Percentiles rank a stretch among this genome's conserved stretches.
Conservation (phyloP, 1,139 yeast genomes). For the Fermentozyma sake region DNA sequence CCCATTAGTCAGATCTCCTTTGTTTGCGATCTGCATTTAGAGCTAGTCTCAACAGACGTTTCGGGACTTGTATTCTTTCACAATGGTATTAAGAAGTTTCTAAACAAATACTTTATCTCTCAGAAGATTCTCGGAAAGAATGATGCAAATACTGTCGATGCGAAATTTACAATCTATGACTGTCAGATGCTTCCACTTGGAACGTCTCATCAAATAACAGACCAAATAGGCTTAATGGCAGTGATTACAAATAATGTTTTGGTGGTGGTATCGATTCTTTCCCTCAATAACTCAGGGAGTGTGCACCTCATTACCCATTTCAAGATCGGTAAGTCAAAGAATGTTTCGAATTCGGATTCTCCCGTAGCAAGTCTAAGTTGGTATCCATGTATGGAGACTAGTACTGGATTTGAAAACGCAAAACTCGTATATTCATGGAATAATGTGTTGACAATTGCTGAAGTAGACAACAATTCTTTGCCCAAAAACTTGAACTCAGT, state of each 20-base stretch:
- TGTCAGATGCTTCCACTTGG: slow-evolving; percentile 54
- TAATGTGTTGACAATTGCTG: slow-evolving; percentile 52
- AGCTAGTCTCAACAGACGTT: slow-evolving; percentile 55
- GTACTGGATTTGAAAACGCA: slow-evolving; percentile 30
- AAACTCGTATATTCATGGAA: slow-evolving; percentile 67
- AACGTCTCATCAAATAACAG: slow-evolving; percentile 45
- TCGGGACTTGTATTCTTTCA: slow-evolving; percentile 60
- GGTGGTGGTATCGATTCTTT: slow-evolving; percentile 52
- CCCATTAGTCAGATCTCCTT: slow-evolving; percentile 50
- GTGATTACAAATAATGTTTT: slow-evolving; percentile 51
- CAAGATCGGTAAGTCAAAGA: slow-evolving; percentile 45
- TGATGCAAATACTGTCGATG: slow-evolving; percentile 19
- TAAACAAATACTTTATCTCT: slow-evolving; percentile 48
- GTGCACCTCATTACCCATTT: slow-evolving; percentile 46
- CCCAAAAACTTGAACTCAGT: slow-evolving; percentile 25
- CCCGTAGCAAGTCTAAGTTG: slow-evolving; percentile 29
- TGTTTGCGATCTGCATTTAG: slow-evolving; percentile 52
- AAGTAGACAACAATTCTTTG: slow-evolving; percentile 34
- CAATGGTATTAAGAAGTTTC: slow-evolving; percentile 50
- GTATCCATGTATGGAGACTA: slow-evolving; percentile 41
- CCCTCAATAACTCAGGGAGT: slow-evolving; percentile 33
- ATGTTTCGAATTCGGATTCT: slow-evolving; percentile 7
- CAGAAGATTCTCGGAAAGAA: slow-evolving; percentile 51
- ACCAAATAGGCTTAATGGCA: slow-evolving; percentile 57
- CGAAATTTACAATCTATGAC: slow-evolving; percentile 17